These are phyloP conservation scores for Solanum gandarillasii DNA, from an alignment of 257 asterid species.

Conservation along the genomic window DNA sequence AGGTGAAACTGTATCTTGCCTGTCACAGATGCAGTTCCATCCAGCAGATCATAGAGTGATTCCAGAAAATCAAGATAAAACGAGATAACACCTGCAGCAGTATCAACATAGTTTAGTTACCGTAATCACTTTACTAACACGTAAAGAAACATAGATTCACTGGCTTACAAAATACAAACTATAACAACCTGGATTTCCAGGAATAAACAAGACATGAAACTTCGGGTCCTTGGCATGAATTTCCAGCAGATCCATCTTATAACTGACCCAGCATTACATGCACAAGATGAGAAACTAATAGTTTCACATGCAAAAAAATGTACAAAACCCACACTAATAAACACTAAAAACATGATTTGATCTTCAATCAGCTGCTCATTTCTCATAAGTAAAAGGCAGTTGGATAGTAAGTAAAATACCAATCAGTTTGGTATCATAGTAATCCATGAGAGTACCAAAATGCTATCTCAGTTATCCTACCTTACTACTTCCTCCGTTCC, in stretches of 20 bases:
- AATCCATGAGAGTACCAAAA: background rate
- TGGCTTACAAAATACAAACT: background rate
- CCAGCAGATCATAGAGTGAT: constrained; percentile 51
- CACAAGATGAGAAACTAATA: background rate
- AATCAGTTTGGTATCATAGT: background rate
- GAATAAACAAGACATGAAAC: constrained; percentile 62
- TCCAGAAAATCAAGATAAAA: constrained; percentile 74
- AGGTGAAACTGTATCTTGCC: constrained; percentile 31
- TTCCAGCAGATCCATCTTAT: constrained; percentile 60
- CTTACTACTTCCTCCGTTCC: background rate
- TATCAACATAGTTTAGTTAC: background rate
- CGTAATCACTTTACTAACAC: background rate
- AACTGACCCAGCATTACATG: constrained; percentile 26
- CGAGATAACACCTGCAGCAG: constrained; percentile 58
- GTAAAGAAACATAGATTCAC: background rate
- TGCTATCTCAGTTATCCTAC: background rate
- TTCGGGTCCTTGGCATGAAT: constrained; percentile 49
- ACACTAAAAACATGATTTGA: background rate
- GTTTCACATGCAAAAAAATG: background rate
- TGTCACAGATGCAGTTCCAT: constrained; percentile 67
- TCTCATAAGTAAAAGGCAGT: background rate
- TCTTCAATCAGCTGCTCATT: background rate
- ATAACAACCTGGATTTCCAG: constrained; percentile 87
- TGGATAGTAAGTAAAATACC: background rate
- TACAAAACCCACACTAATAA: background rate